Evolutionary conservation across 176 grass and related monocot species (phyloP).

Genomic region (Luzula sylvatica): DNA sequence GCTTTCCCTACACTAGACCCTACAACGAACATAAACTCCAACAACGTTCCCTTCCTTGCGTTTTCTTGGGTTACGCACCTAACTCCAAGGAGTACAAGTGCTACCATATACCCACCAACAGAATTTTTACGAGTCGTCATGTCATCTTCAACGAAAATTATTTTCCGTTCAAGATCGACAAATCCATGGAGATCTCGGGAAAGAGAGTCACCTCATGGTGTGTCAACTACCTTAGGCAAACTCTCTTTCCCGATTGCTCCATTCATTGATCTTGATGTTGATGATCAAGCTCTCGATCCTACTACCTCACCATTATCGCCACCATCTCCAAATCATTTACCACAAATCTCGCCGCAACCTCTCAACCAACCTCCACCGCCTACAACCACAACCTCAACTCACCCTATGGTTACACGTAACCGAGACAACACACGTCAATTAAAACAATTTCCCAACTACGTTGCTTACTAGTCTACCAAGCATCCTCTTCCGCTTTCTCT

Average conservation of each 20-base stretch:
- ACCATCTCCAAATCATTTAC: too few relatives aligned
- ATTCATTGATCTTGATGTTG: too few relatives aligned
- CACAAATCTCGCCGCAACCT: too few relatives aligned
- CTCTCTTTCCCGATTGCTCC: too few relatives aligned
- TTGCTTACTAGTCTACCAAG: not conserved
- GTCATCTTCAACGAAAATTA: not conserved
- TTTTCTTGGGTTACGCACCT: not conserved
- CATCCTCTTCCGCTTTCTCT: not conserved
- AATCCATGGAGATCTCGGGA: not conserved
- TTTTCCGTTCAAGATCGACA: not conserved
- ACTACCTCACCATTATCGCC: too few relatives aligned
- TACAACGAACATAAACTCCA: not conserved
- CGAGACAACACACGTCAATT: not conserved
- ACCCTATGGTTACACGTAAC: not conserved
- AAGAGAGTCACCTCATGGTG: not conserved
- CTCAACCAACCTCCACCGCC: too few relatives aligned
- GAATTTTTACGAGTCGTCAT: not conserved
- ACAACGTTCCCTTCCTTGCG: not conserved
- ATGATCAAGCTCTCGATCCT: too few relatives aligned
- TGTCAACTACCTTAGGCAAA: too few relatives aligned
- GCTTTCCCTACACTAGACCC: not conserved
- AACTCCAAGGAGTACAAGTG: not conserved
- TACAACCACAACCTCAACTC: not conserved
- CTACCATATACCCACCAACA: not conserved
- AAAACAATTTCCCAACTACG: not conserved